These are phyloP conservation scores for Nemania bipapillata DNA, from an alignment of 2,329 filamentous ascomycete species.

Conservation along the genomic window DNA sequence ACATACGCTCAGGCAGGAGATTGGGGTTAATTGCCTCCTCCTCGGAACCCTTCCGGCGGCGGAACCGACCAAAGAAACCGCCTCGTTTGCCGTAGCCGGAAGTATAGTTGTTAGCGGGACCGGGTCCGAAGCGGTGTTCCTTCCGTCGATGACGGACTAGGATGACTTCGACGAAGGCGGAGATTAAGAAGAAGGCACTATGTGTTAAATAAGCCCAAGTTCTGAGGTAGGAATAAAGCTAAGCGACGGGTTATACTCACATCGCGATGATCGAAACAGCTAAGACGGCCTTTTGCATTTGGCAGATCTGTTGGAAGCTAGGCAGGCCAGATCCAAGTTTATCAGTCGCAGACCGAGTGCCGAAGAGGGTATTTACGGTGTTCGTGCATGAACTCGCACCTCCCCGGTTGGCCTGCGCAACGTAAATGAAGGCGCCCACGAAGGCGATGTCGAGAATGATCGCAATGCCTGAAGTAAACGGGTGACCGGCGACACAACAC, in stretches of 20 bases:
- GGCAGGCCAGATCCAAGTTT: constrained; percentile 62
- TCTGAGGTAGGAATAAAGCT: neutral
- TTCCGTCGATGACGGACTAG: constrained; percentile 75
- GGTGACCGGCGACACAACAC: constrained; percentile 80
- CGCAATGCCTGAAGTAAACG: constrained; percentile 76
- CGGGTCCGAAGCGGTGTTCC: constrained; percentile 56
- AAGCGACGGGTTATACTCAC: constrained; percentile 57
- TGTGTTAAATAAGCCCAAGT: constrained; percentile 12
- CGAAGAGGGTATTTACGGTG: constrained; percentile 74
- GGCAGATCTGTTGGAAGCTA: constrained; percentile 69
- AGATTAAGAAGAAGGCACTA: constrained; percentile 79
- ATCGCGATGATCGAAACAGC: constrained; percentile 81
- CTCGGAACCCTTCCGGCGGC: constrained; percentile 40
- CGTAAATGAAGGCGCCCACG: constrained; percentile 79
- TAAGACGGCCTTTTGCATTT: constrained; percentile 79
- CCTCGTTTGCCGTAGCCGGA: constrained; percentile 51
- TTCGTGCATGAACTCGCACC: constrained; percentile 73
- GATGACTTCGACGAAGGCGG: constrained; percentile 73
- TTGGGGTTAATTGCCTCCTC: constrained; percentile 48
- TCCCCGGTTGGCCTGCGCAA: constrained; percentile 77
- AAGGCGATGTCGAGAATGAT: constrained; percentile 83
- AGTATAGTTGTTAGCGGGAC: constrained; percentile 56
- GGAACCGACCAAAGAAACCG: constrained; percentile 51
- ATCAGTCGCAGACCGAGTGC: constrained; percentile 66
- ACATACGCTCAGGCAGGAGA: constrained; percentile 50